phyloP scores from a whole-genome alignment of 1,284 basidiomycete species.

The Vanrija pseudolonga region DNA sequence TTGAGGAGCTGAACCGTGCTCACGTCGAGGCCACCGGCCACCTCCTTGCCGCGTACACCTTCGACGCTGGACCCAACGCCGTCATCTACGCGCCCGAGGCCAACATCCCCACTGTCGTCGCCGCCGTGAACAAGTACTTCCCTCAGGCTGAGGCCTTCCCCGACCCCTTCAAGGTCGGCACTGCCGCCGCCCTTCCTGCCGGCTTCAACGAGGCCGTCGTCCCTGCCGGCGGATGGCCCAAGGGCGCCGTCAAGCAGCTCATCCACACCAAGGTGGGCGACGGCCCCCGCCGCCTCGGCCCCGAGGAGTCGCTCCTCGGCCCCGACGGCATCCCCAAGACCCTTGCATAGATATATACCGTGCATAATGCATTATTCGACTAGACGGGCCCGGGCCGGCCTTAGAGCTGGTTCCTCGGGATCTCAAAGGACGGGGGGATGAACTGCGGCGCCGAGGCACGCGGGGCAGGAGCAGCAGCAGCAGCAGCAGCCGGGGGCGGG shows the following conservation, averaged over 20 bases:
- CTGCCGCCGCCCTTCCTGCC: slow-evolving; percentile 51
- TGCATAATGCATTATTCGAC: neutral
- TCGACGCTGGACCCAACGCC: slow-evolving; percentile 97
- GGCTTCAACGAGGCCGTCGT: slow-evolving; percentile 78
- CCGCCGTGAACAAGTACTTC: slow-evolving; percentile 74
- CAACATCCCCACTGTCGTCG: slow-evolving; percentile 72
- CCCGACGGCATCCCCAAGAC: slow-evolving; percentile 50
- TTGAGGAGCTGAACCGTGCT: slow-evolving; percentile 92
- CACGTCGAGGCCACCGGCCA: slow-evolving; percentile 60
- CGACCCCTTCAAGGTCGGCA: slow-evolving; percentile 60
- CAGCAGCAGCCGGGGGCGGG: too few relatives aligned
- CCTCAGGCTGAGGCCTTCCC: slow-evolving; percentile 70
- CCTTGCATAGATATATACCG: slow-evolving; percentile 25
- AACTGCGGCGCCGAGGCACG: too few relatives aligned
- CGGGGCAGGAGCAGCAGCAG: too few relatives aligned
- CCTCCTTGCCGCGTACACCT: slow-evolving; percentile 90
- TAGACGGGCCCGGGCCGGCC: neutral
- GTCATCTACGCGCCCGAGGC: slow-evolving; percentile 87
- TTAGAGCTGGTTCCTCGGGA: too few relatives aligned
- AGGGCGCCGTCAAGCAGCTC: slow-evolving; percentile 75
- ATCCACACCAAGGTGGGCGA: slow-evolving; percentile 91
- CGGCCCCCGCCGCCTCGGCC: slow-evolving; percentile 62
- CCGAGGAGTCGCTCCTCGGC: slow-evolving; percentile 48
- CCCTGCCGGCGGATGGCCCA: slow-evolving; percentile 58
- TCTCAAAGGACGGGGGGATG: too few relatives aligned